A percentile compares a stretch with the other conserved stretches of the same genome.
Conservation (phyloP, 1,284 basidiomycete genomes). For the Veloboletus limbatus region DNA sequence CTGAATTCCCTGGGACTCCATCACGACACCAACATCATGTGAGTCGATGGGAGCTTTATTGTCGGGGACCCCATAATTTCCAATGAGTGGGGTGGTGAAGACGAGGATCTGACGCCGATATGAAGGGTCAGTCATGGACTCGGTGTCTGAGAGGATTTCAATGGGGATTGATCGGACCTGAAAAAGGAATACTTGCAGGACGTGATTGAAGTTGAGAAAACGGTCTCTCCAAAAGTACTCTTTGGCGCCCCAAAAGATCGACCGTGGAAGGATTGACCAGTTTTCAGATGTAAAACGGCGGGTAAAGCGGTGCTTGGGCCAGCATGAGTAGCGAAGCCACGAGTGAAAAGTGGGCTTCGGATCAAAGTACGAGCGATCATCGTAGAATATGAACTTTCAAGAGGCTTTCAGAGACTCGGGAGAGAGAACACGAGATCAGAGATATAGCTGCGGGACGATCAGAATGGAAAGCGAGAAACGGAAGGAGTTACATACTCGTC, state of each 20-base stretch:
- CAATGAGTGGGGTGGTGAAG: conserved; percentile 97
- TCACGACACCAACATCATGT: conserved; percentile 84
- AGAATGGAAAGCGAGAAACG: conserved; percentile 5
- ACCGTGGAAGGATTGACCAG: conserved; percentile 89
- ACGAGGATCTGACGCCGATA: conserved; percentile 98
- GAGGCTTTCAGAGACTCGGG: conserved; percentile 50
- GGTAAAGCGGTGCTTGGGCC: conserved; percentile 53
- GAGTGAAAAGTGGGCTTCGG: conserved; percentile 47
- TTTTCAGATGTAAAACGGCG: conserved; percentile 90
- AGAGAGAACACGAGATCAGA: conserved; percentile 84
- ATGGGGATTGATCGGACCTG: conserved; percentile 2
- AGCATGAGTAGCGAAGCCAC: conserved; percentile 67
- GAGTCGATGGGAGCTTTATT: conserved; percentile 77
- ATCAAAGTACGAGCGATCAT: conserved; percentile 61
- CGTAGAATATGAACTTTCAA: conserved; percentile 7
- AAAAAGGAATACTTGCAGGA: conserved; percentile 63
- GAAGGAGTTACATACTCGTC: conserved; percentile 64
- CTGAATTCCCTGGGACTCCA: conserved; percentile 89
- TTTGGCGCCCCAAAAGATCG: conserved; percentile 87
- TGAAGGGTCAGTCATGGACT: conserved; percentile 99
- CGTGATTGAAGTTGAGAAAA: conserved; percentile 98
- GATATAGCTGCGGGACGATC: conserved; percentile 58
- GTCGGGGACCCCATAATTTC: conserved; percentile 94
- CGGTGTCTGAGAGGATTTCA: conserved; percentile 67
- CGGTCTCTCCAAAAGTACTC: conserved; percentile 94